Evolutionary conservation across 306 rosid species (phyloP), one percentile per base, ranked within the genome.

Genomic region (Cicer chorassanicum): DNA sequence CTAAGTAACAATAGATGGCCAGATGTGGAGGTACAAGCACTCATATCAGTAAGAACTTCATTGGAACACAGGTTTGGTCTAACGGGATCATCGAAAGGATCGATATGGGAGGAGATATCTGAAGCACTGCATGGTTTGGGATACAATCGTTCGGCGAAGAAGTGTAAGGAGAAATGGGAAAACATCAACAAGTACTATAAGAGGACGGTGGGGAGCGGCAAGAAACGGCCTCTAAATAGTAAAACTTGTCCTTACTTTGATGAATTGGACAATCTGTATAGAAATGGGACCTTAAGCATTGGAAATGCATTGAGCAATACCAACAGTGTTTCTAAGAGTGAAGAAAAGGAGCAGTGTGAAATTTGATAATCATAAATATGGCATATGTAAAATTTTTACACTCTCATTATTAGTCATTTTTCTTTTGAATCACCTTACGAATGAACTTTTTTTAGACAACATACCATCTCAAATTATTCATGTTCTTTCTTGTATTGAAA

Each of bases 111-210:
- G 61, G 98, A 91, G 88, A 84, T 93, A 72, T 83, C 96, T 40
- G 78, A 56, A 50, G 86, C 84, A 55, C 84, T 90, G 93, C 16
- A 53, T 3, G 65, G 72, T 21, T 82, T 80, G 86, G 97, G 94
- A 1, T 86, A 80, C 86, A 79, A 78, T 71, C 87, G 93, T 10
- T 75, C 91, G 3, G 89, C 89, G 14, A 90, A 83, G 80, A 88
- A 87, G 78, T 94, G 98, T 54, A 90, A 83, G 82, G 93, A 94
- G 81, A 91, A 91, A 82, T 91, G 97, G 97, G 95, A 88, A 59
- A 88, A 90, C 89, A 90, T 91, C 74, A 91, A 88, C 85, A 91
- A 88, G 85, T 88, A 94, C 65, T 90, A 88, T 79, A 89, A 73
- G 72, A 88, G 82, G 82, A 80, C 89, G 2, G 54, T 73, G 6